These are phyloP conservation scores for Melocanna baccifera DNA, from an alignment of 176 grass and related monocot genomes.

Conservation along the genomic window DNA sequence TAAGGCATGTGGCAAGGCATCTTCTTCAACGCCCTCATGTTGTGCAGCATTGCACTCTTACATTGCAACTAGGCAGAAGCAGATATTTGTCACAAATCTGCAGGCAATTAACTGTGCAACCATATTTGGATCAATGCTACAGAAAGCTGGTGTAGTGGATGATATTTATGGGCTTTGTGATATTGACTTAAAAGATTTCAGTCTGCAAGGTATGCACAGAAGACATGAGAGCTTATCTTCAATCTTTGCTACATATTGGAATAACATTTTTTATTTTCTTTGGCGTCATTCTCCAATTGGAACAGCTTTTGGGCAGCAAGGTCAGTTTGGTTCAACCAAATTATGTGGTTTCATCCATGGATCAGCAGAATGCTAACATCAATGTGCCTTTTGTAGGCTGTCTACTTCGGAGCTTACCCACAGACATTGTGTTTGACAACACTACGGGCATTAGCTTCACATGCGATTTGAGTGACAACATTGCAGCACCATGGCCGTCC, in stretches of 20 bases:
- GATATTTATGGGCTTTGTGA: conserved; percentile 82
- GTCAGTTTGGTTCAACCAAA: conserved; percentile 43
- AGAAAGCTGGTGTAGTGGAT: conserved; percentile 68
- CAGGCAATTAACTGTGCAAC: conserved; percentile 99
- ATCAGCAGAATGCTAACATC: conserved; percentile 18
- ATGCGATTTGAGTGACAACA: conserved; percentile 96
- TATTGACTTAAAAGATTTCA: conserved; percentile 96
- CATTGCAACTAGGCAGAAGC: conserved; percentile 77
- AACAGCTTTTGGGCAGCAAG: conserved; percentile 95
- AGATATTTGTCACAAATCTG: conserved; percentile 94
- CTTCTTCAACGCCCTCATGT: conserved; percentile 56
- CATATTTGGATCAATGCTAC: conserved; percentile 89
- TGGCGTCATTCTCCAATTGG: conserved; percentile 23
- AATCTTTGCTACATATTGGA: conserved; percentile 24
- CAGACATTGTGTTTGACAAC: conserved; percentile 88
- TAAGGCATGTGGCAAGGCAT: conserved; percentile 68
- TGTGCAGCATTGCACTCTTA: conserved; percentile 70
- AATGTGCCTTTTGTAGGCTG: conserved; percentile 55
- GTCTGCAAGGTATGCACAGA: conserved; percentile 72
- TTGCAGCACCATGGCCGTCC: conserved; percentile 94
- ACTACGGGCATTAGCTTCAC: conserved; percentile 87
- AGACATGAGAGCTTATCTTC: conserved; percentile 16
- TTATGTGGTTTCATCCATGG: conserved; percentile 21
- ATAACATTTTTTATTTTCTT: conserved; percentile 38
- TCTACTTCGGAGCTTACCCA: conserved; percentile 86